A percentile compares a stretch with the other conserved stretches of the same genome.
Conservation (phyloP, 148 eudicot species). For the Vaccinium darrowii region DNA sequence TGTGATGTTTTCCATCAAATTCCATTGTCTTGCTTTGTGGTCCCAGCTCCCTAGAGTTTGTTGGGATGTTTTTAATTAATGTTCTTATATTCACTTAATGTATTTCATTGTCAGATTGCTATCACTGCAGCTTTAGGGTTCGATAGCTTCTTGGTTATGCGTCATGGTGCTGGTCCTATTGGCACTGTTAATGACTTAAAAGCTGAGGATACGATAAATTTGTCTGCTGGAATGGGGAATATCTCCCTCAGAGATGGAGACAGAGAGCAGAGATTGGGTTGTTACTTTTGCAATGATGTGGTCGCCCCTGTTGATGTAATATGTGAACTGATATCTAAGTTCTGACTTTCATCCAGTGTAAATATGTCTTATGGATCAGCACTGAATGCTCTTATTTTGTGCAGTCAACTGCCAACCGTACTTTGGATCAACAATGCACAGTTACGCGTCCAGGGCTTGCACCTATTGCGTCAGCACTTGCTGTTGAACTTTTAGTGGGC, state of each 20-base stretch:
- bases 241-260: slow-evolving; percentile 38
- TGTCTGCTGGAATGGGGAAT: slow-evolving; percentile 46
- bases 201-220: slow-evolving; percentile 24
- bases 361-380: neutral
- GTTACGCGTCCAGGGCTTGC: slow-evolving; percentile 99
- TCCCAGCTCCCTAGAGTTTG: neutral
- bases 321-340: neutral
- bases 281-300: slow-evolving; percentile 97
- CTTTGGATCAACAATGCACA: slow-evolving; percentile 96
- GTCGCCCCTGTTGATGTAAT: slow-evolving; percentile 93
- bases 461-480: slow-evolving; percentile 95
- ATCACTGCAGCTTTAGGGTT: slow-evolving; percentile 91
- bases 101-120: slow-evolving; percentile 46
- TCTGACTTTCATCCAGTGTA: neutral
- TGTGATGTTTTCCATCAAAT: neutral
- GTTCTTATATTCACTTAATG: neutral
- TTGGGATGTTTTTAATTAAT: neutral
- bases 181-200: slow-evolving; percentile 20
- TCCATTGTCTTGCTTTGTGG: neutral
- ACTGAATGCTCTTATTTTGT: slow-evolving; percentile 20
- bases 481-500: slow-evolving; percentile 91
- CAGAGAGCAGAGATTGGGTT: slow-evolving; percentile 64
- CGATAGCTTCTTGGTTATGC: slow-evolving; percentile 96
- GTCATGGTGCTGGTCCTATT: slow-evolving; percentile 86
- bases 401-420: slow-evolving; percentile 92